A percentile compares a stretch with the other conserved stretches of the same genome.
Evolutionary conservation across 306 rosid species (phyloP).

Genomic region (Hylodesmum podocarpum): DNA sequence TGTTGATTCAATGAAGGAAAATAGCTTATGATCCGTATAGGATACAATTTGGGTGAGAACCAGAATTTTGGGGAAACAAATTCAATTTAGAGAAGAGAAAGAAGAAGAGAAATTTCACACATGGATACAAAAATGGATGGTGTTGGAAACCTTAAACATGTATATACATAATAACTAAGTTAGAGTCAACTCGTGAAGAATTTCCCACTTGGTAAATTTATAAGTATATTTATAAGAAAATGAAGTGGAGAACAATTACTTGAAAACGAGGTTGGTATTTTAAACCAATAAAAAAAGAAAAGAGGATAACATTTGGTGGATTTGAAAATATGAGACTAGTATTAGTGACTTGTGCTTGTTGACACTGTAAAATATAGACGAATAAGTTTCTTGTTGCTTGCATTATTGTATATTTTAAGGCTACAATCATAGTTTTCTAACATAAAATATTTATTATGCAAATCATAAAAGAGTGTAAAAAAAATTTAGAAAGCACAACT

Average conservation of each 20-base stretch:
- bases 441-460: too few species aligned
- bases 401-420: too few species aligned
- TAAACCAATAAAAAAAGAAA: background rate
- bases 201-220: background rate
- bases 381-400: background rate
- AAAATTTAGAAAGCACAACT: too few species aligned
- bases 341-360: too few species aligned
- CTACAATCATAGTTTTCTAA: too few species aligned
- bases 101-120: background rate
- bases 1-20: background rate
- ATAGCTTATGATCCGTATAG: background rate
- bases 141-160: background rate
- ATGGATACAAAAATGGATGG: background rate
- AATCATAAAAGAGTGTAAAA: too few species aligned
- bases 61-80: background rate
- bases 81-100: background rate
- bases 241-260: background rate
- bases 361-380: too few species aligned
- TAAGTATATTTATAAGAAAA: background rate
- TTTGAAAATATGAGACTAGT: too few species aligned
- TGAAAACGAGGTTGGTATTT: background rate
- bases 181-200: background rate
- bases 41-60: background rate
- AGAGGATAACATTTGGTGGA: background rate
- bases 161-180: background rate